These are phyloP conservation scores for Jamesozyma hellenica DNA, from an alignment of 805 yeast genomes.

Conservation along the genomic window DNA sequence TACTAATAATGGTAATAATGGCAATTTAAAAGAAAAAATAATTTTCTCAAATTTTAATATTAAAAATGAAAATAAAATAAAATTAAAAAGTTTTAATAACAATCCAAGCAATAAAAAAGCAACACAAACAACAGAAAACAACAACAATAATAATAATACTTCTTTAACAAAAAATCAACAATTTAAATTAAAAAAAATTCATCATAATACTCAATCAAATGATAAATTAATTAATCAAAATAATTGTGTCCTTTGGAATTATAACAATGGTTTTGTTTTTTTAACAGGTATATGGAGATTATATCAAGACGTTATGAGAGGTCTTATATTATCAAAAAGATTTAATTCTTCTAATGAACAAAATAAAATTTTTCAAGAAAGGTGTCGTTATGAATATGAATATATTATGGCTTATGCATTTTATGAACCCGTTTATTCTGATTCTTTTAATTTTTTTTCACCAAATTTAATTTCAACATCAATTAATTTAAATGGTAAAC, in stretches of 20 bases:
- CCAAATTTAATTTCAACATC: not conserved
- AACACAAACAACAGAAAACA: not conserved
- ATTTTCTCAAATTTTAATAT: not conserved
- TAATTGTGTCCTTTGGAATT: conserved; percentile 80
- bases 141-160: not conserved
- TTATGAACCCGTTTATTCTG: conserved; percentile 10
- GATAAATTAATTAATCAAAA: conserved; percentile 28
- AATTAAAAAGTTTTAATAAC: too few relatives aligned
- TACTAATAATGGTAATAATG: too few relatives aligned
- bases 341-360: not conserved
- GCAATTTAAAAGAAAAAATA: too few relatives aligned
- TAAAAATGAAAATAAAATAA: not conserved
- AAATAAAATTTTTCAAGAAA: not conserved
- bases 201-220: conserved; percentile 10
- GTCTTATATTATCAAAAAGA: conserved; percentile 10
- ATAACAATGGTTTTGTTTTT: conserved; percentile 74
- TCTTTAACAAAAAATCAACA: conserved; percentile 26
- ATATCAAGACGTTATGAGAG: conserved; percentile 29
- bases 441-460: conserved; percentile 1
- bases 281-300: conserved; percentile 80
- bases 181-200: conserved; percentile 22
- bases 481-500: conserved; percentile 2
- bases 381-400: conserved; percentile 13
- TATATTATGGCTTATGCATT: conserved; percentile 15
- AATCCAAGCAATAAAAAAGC: too few relatives aligned